phyloP scores from a whole-genome alignment of 176 grass and related monocot genomes.

The Areca catechu region DNA sequence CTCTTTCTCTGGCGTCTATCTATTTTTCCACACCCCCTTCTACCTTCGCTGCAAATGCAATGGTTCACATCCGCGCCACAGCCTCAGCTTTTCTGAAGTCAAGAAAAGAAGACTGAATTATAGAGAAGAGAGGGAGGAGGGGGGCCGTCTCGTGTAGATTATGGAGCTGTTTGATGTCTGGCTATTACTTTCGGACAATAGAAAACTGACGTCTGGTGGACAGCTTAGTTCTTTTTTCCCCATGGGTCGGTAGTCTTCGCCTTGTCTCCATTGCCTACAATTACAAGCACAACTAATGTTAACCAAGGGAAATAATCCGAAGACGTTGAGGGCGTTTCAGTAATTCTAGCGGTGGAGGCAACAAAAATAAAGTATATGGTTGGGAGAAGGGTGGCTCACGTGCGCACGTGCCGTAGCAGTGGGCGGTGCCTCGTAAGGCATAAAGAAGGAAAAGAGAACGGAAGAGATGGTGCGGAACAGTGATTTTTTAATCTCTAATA shows the following conservation, averaged over 20 bases:
- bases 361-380: background rate
- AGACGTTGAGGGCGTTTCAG: background rate
- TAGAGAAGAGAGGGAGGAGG: background rate
- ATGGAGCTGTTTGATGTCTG: constrained; percentile 11
- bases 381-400: constrained; percentile 20
- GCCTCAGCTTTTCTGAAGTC: constrained; percentile 4
- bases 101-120: too few species aligned
- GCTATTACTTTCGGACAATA: constrained; percentile 2
- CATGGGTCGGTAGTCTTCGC: too few species aligned
- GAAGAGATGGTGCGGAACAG: constrained; percentile 3
- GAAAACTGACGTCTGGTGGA: background rate
- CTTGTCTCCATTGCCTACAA: too few species aligned
- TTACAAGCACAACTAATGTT: background rate
- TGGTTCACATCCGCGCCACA: constrained; percentile 6
- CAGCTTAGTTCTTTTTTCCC: background rate
- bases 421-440: constrained; percentile 32
- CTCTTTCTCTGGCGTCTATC: background rate
- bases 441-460: constrained; percentile 44
- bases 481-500: background rate
- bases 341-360: background rate
- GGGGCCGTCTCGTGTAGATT: background rate
- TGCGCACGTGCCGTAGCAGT: constrained; percentile 46
- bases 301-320: background rate
- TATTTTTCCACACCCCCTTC: background rate
- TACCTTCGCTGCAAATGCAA: constrained; percentile 9